Percentiles rank a stretch among this genome's conserved stretches.
Conservation (phyloP, 257 asterid species). For the Solanum arcanum region DNA sequence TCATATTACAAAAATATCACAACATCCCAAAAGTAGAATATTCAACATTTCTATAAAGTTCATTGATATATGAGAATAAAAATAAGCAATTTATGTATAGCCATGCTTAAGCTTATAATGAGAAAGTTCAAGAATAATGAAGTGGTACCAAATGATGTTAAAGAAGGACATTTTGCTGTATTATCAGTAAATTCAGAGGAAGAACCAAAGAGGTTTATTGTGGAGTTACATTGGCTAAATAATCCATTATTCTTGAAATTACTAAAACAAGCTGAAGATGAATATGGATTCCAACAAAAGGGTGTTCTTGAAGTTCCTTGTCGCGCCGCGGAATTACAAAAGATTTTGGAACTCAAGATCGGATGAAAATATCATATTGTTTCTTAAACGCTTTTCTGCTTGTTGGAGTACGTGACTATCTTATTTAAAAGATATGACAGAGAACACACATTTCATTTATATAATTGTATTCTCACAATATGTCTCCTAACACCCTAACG, state of each 20-base stretch:
- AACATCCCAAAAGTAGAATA: background rate
- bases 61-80: background rate
- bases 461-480: background rate
- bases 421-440: background rate
- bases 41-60: background rate
- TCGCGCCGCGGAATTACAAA: slow-evolving; percentile 12
- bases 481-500: background rate
- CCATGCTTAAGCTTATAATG: background rate
- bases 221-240: slow-evolving; percentile 1
- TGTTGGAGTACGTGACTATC: background rate
- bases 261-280: slow-evolving; percentile 18
- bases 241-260: slow-evolving; percentile 14
- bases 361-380: background rate
- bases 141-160: background rate
- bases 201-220: slow-evolving; percentile 15
- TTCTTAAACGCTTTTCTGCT: too few species aligned
- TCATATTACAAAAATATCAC: background rate
- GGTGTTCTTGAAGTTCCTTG: slow-evolving; percentile 22
- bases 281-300: slow-evolving; percentile 14
- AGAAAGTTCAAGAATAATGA: background rate
- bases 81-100: slow-evolving; percentile 1
- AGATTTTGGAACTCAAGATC: slow-evolving; percentile 4
- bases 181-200: background rate
- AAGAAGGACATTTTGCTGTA: background rate
- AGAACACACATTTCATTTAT: background rate